Base-by-base conservation (phyloP, 257 asterid genomes). In the Ballota nigra region DNA sequence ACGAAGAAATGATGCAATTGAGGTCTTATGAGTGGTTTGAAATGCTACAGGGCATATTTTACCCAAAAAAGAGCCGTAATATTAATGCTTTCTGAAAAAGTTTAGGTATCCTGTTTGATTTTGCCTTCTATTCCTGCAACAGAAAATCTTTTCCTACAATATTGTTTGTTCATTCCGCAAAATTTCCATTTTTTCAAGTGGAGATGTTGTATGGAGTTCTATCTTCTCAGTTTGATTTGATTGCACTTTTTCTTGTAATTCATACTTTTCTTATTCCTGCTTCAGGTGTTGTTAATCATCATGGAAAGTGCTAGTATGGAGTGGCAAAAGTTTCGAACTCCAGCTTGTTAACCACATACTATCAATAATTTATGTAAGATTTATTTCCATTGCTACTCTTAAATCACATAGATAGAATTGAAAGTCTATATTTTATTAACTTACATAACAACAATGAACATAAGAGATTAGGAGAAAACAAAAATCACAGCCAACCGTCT, bases 401-500 rank as follows among this genome's bases (percentile, higher is more conserved):
- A 69, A 69, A 55, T 49, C 73, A 47, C 49, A 51, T 69, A 26
- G 66, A 75, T 55, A 63, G 58, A 57, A 68, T n/a, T 69, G 64
- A 23, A 62, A 62, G 58, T 36, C 59, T 19, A 49, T 57, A 64
- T 52, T 70, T 79, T 69, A 64, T 49, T 45, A 70, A 58, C 61
- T 78, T 15, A 75, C 40, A 69, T 69, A 23, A 52, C 77, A 49
- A 69, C 70, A 58, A 57, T 6, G 69, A 36, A 38, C 67, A 71
- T 59, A 33, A 56, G 26, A 66, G 40, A 70, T 58, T 16, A 60
- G 26, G 65, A 65, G 38, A 63, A 70, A 28, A 40, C 31, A n/a
- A 62, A 59, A 71, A 34, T 33, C 70, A 36, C 24, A 58, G 76
- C 63, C 71, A 52, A 66, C 69, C 69, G 52, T 78, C 75, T 56